These are phyloP conservation scores for Lachancea sp. DNA, from an alignment of 805 yeast genomes.

Conservation along the genomic window DNA sequence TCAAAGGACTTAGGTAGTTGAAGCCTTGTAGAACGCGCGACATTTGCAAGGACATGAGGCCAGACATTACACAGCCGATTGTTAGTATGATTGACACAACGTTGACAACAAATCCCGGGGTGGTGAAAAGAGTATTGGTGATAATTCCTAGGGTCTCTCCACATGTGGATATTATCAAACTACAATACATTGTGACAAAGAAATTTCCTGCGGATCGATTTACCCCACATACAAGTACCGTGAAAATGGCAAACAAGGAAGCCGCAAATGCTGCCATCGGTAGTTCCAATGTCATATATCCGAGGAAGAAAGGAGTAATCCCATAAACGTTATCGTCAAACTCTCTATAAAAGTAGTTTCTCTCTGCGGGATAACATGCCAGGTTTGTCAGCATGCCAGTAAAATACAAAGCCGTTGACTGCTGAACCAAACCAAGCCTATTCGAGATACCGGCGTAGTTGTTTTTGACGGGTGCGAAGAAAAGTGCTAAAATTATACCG, in stretches of 20 bases:
- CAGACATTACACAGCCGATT: conserved; percentile 77
- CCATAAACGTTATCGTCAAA: conserved; percentile 68
- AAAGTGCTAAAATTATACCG: conserved; percentile 60
- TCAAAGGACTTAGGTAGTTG: conserved; percentile 73
- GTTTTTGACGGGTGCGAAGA: conserved; percentile 53
- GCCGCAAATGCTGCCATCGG: conserved; percentile 21
- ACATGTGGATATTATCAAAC: conserved; percentile 53
- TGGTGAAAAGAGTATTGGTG: conserved; percentile 64
- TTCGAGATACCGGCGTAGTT: conserved; percentile 48
- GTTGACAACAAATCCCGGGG: conserved; percentile 77
- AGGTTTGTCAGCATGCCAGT: conserved; percentile 76
- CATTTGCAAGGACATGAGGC: conserved; percentile 74
- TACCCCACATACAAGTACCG: conserved; percentile 66
- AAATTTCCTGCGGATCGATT: conserved; percentile 62
- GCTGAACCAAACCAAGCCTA: conserved; percentile 71
- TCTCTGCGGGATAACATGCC: conserved; percentile 66
- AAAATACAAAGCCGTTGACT: conserved; percentile 63
- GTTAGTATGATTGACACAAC: conserved; percentile 59
- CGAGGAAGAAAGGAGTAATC: conserved; percentile 50
- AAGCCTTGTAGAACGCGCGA: conserved; percentile 59
- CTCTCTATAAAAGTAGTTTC: conserved; percentile 73
- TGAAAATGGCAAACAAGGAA: conserved; percentile 45
- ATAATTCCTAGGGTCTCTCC: conserved; percentile 84
- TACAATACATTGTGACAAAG: conserved; percentile 53
- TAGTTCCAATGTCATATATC: conserved; percentile 30